Conservation (phyloP, 208 protist genomes). For the Leishmania arabica region DNA sequence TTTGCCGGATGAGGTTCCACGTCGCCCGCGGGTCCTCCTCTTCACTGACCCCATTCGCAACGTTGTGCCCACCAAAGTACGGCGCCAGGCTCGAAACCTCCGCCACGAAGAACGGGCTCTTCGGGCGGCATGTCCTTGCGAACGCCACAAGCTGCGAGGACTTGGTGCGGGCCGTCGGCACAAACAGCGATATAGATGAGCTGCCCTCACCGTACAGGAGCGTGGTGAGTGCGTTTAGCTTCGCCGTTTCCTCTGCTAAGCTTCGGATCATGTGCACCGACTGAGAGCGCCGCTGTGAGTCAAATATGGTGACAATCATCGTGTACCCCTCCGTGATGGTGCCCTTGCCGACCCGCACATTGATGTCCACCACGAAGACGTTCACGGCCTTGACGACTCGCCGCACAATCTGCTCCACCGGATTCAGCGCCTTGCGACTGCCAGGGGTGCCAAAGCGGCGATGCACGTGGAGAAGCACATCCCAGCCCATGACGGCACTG, state of each 20-base stretch:
- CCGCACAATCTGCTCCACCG: conserved; percentile 87
- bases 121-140: conserved; percentile 87
- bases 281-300: conserved; percentile 80
- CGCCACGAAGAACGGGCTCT: conserved; percentile 89
- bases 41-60: conserved; percentile 59
- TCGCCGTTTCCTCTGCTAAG: conserved; percentile 78
- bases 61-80: conserved; percentile 67
- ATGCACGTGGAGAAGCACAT: conserved; percentile 83
- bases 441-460: conserved; percentile 86
- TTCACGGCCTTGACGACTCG: conserved; percentile 91
- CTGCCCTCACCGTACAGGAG: conserved; percentile 90
- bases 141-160: conserved; percentile 85
- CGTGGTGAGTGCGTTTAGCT: conserved; percentile 84
- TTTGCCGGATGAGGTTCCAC: conserved; percentile 76
- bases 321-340: conserved; percentile 90
- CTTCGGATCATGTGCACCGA: conserved; percentile 90
- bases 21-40: conserved; percentile 70
- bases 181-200: conserved; percentile 89
- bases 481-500: conserved; percentile 71
- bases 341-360: conserved; percentile 86
- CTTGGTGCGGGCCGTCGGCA: conserved; percentile 76
- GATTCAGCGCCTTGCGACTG: conserved; percentile 82
- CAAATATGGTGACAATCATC: conserved; percentile 92
- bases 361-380: conserved; percentile 90
- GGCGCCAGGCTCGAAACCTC: conserved; percentile 78